These are phyloP conservation scores for Turnera subulata DNA, from an alignment of 345 rosid species.

Conservation along the genomic window DNA sequence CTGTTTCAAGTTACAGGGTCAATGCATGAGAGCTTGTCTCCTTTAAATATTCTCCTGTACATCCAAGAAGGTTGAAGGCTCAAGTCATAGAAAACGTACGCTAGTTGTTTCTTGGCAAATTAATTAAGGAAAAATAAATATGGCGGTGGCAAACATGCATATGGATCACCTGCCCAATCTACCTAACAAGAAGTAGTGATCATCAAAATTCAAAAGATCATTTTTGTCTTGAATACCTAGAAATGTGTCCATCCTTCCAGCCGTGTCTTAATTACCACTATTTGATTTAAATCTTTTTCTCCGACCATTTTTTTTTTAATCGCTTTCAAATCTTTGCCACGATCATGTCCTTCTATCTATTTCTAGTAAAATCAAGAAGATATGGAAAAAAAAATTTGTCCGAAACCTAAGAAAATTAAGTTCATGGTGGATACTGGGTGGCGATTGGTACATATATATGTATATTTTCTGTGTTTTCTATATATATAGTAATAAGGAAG, in stretches of 20 bases:
- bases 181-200: neutral
- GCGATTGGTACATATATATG: too few species aligned
- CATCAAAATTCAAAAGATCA: neutral
- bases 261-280: too few species aligned
- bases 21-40: too few species aligned
- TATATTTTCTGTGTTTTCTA: too few species aligned
- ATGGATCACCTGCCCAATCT: constrained; percentile 3
- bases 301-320: neutral
- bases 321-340: constrained; percentile 1
- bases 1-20: too few species aligned
- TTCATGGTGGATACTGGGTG: too few species aligned
- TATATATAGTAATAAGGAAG: too few species aligned
- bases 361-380: constrained; percentile 20
- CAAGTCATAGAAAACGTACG: neutral
- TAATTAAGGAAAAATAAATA: too few species aligned
- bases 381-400: neutral
- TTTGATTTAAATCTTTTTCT: neutral
- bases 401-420: neutral
- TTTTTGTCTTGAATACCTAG: neutral
- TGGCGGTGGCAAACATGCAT: constrained; percentile 7
- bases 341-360: neutral
- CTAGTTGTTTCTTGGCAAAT: neutral
- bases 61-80: too few species aligned
- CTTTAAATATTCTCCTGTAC: too few species aligned
- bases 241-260: neutral